Evolutionary conservation across 2,329 filamentous ascomycete genomes (phyloP).

Genomic region (Keithomyces neogunnii): DNA sequence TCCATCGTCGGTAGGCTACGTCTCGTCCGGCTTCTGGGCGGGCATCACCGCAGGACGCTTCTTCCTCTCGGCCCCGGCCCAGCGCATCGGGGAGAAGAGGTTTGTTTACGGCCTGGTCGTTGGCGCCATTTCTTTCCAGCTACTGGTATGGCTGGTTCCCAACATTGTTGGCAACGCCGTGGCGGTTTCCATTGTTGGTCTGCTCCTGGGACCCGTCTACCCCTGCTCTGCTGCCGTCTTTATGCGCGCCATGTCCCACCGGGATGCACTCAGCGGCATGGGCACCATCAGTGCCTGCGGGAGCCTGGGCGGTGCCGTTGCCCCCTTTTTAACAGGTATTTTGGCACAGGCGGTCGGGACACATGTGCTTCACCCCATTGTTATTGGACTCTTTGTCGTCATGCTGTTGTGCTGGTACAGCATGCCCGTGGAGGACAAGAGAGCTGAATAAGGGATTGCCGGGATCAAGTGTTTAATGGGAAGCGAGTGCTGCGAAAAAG

Average conservation of each 20-base stretch:
- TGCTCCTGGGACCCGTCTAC: constrained; percentile 72
- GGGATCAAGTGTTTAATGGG: neutral
- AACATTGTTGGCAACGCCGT: constrained; percentile 65
- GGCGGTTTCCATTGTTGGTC: constrained; percentile 59
- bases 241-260: constrained; percentile 47
- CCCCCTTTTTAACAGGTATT: constrained; percentile 57
- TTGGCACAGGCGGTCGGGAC: constrained; percentile 54
- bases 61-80: constrained; percentile 56
- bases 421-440: constrained; percentile 50
- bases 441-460: constrained; percentile 39
- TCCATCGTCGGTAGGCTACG: constrained; percentile 67
- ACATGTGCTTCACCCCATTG: constrained; percentile 59
- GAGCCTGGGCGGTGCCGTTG: constrained; percentile 58
- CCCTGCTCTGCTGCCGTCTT: constrained; percentile 63
- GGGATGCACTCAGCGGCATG: constrained; percentile 54
- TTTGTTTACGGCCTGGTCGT: constrained; percentile 57
- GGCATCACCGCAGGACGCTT: constrained; percentile 74
- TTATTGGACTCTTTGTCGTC: constrained; percentile 52
- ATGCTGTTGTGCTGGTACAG: constrained; percentile 60
- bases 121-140: constrained; percentile 58
- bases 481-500: too few relatives aligned
- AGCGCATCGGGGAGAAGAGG: constrained; percentile 59
- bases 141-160: constrained; percentile 72
- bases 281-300: constrained; percentile 63
- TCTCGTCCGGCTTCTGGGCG: constrained; percentile 63